phyloP scores from a whole-genome alignment of 225 moss, liverwort and hornwort genomes.

The Sphagnum tenellum region DNA sequence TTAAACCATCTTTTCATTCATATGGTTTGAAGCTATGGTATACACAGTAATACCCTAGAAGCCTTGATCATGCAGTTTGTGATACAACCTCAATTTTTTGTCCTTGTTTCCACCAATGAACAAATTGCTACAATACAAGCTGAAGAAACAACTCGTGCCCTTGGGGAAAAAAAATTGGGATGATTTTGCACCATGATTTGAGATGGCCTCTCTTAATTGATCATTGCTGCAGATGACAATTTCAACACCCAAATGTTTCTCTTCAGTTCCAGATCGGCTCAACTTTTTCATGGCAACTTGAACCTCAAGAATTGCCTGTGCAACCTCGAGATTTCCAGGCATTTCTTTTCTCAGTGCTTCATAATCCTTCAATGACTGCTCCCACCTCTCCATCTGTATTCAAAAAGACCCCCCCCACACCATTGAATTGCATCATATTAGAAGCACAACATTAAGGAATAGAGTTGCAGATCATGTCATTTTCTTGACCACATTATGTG shows the following conservation, averaged over 20 bases:
- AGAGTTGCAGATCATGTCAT: too few relatives aligned
- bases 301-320: constrained; percentile 61
- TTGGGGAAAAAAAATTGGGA: not conserved
- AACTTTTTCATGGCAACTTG: constrained; percentile 75
- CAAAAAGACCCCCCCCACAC: too few relatives aligned
- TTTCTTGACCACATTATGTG: too few relatives aligned
- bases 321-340: constrained; percentile 77
- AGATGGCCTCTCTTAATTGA: constrained; percentile 68
- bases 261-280: constrained; percentile 62
- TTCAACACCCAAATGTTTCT: constrained; percentile 56
- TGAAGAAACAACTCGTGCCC: constrained; percentile 16
- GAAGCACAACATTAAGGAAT: too few relatives aligned
- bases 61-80: too few relatives aligned
- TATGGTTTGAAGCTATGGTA: not conserved
- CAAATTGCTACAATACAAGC: not conserved
- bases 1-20: too few relatives aligned
- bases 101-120: not conserved
- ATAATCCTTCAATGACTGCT: constrained; percentile 73
- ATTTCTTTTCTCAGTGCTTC: constrained; percentile 68
- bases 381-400: constrained; percentile 83
- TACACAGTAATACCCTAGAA: not conserved
- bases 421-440: too few relatives aligned
- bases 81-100: not conserved
- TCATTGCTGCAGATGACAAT: constrained; percentile 62
- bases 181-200: constrained; percentile 56